Evolutionary conservation across 768 basidiomycete genomes (phyloP), one percentile per base, ranked within the genome.

Genomic region (Pulveroboletus sp.): DNA sequence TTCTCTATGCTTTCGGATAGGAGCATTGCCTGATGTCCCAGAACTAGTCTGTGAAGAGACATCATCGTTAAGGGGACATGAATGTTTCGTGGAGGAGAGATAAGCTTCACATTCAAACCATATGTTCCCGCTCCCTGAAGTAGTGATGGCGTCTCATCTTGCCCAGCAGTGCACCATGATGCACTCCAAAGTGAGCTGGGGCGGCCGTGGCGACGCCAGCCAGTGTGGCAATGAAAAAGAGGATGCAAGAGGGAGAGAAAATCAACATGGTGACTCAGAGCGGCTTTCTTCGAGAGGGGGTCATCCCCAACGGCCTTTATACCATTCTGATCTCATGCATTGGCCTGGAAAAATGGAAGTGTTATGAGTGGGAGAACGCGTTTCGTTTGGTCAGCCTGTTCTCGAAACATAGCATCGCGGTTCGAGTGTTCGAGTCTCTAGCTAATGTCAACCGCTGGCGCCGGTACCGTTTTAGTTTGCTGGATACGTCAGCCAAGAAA

Each of bases 251-350:
- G n/a, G n/a, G 28, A 14, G 44, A 49, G 10, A 49, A 21, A n/a
- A 54, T 13, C 18, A 47, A 17, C 51, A 59, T 57, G 48, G 9
- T 10, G 31, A 18, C 18, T 14, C 14, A 5, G 26, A n/a, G 38
- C n/a, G 36, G 18, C 15, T 24, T 38, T 36, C 14, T 36, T 21
- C n/a, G 5, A 15, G 31, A 6, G n/a, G 10, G 31, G 30, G 26
- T 28, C 17, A 13, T 33, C 21, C 32, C 30, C 11, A 10, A 7
- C 21, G n/a, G 18, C 7, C 36, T 54, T 54, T 61, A 54, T 54
- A 50, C 39, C 31, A 1, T 8, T 10, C 1, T 13, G 26, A 26
- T 27, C 7, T 26, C 37, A 14, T 39, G 28, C 10, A 8, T 10
- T 33, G n/a, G 8, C 46, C 43, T 35, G 31, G 31, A 44, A 48